Percentiles rank a stretch among this genome's conserved stretches.
These are phyloP conservation scores for Starmerella sirachaensis DNA, from an alignment of 805 yeast genomes.

Conservation along the genomic window DNA sequence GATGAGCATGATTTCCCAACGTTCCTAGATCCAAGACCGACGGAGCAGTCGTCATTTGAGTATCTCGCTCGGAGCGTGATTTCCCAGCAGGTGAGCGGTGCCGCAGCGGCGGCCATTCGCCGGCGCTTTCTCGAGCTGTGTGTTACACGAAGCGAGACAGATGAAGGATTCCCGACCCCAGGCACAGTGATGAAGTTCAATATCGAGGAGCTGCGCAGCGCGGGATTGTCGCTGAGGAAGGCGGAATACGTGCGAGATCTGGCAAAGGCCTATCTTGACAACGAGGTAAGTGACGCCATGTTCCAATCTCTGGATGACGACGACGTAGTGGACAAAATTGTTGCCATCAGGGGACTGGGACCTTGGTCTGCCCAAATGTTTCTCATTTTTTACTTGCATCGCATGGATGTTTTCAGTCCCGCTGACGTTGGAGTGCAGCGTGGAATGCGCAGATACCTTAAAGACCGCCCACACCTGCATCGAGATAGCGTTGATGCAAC, in stretches of 20 bases:
- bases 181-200: constrained; percentile 32
- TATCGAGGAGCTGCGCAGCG: constrained; percentile 41
- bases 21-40: constrained; percentile 9
- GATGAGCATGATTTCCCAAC: constrained; percentile 17
- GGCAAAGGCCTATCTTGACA: constrained; percentile 28
- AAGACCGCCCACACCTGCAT: constrained; percentile 28
- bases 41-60: constrained; percentile 18
- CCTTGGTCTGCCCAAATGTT: constrained; percentile 88
- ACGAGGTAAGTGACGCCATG: constrained; percentile 23
- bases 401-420: constrained; percentile 59
- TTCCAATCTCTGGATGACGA: constrained; percentile 23
- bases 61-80: constrained; percentile 24
- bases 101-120: constrained; percentile 61
- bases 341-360: constrained; percentile 28
- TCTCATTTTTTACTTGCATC: constrained; percentile 51
- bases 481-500: constrained; percentile 25
- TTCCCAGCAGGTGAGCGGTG: constrained; percentile 39
- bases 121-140: constrained; percentile 34
- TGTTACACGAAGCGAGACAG: constrained; percentile 19
- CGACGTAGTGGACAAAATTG: constrained; percentile 27
- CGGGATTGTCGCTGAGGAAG: constrained; percentile 63
- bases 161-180: constrained; percentile 40
- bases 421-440: constrained; percentile 79
- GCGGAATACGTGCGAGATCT: constrained; percentile 56
- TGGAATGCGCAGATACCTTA: constrained; percentile 60